Evolutionary conservation across 2,329 filamentous ascomycete species (phyloP).

Genomic region (Rhynchosporium agropyri): DNA sequence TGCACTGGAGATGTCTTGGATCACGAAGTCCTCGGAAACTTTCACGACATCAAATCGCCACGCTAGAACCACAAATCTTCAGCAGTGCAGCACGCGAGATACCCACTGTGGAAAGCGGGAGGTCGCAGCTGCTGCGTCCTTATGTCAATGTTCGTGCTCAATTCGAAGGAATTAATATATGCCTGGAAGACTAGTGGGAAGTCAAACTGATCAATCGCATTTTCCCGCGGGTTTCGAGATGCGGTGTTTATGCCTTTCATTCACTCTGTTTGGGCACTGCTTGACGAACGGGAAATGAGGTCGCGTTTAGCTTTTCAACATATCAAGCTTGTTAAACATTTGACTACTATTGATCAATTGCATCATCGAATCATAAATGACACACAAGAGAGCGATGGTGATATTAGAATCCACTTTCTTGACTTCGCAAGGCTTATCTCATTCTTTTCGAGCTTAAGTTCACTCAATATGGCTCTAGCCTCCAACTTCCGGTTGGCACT

Average conservation of each 20-base stretch:
- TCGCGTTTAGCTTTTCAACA: neutral
- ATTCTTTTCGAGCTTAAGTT: slow-evolving; percentile 14
- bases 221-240: neutral
- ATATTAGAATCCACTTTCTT: neutral
- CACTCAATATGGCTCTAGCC: neutral
- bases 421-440: slow-evolving; percentile 9
- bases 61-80: slow-evolving; percentile 24
- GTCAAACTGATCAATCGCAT: slow-evolving; percentile 12
- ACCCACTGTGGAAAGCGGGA: slow-evolving; percentile 26
- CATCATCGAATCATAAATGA: no score
- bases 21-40: slow-evolving; percentile 28
- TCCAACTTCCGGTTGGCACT: neutral
- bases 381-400: neutral
- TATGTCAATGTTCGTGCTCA: neutral
- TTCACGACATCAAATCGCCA: slow-evolving; percentile 31
- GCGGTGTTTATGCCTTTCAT: slow-evolving; percentile 8
- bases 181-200: neutral
- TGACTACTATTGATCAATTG: neutral
- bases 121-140: slow-evolving; percentile 21
- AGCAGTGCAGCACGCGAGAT: slow-evolving; percentile 24
- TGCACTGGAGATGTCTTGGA: slow-evolving; percentile 13
- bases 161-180: neutral
- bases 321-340: neutral
- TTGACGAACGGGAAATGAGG: slow-evolving; percentile 14
- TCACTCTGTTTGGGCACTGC: neutral